Conservation (phyloP, 164 flowering plant genomes). For the Annona cherimola region DNA sequence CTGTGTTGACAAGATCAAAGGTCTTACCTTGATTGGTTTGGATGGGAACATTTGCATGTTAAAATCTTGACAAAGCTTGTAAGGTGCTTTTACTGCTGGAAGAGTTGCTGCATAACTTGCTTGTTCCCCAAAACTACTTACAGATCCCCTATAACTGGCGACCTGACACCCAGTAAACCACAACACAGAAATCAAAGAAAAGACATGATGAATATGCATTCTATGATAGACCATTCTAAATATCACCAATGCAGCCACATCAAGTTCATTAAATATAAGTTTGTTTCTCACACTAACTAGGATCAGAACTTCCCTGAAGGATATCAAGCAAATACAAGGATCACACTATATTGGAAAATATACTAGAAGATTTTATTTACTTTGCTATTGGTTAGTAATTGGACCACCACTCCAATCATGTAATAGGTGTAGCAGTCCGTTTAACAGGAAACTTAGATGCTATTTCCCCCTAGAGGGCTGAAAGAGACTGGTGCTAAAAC, state of each 20-base stretch:
- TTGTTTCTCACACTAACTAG: not conserved
- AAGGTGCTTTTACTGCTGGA: slow-evolving; percentile 52
- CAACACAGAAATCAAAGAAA: not conserved
- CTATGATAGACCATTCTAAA: not conserved
- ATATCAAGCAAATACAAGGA: no score
- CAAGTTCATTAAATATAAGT: not conserved
- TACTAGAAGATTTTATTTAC: no score
- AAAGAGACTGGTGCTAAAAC: no score
- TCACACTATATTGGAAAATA: no score
- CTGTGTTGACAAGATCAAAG: not conserved
- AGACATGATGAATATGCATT: not conserved
- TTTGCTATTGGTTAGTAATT: no score
- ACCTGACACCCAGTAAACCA: slow-evolving; percentile 46
- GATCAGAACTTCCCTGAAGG: no score
- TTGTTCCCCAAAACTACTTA: slow-evolving; percentile 91
- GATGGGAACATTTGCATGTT: slow-evolving; percentile 51
- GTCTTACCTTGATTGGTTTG: slow-evolving; percentile 66
- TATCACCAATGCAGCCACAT: not conserved
- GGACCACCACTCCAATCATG: no score
- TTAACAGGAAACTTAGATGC: no score
- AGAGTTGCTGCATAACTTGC: slow-evolving; percentile 64
- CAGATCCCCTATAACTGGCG: slow-evolving; percentile 79
- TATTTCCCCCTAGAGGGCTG: no score
- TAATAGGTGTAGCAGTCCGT: no score
- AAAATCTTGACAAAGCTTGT: slow-evolving; percentile 68